phyloP scores from a whole-genome alignment of 2,329 filamentous ascomycete species.

The Hymenoscyphus fructigenus region DNA sequence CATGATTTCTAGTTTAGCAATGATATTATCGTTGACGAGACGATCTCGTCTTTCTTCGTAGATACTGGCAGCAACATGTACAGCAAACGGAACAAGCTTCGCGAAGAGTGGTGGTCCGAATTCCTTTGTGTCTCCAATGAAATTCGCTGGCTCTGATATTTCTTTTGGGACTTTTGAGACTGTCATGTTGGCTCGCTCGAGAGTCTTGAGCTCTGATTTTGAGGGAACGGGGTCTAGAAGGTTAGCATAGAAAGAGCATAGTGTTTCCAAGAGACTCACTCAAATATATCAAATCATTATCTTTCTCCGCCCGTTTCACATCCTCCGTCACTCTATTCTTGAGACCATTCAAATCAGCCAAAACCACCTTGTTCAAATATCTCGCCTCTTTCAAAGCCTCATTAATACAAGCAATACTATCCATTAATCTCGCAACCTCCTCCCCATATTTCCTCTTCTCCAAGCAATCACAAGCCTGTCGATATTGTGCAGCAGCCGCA shows the following conservation, averaged over 20 bases:
- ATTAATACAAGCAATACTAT: conserved; percentile 78
- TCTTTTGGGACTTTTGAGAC: conserved; percentile 75
- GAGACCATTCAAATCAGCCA: conserved; percentile 78
- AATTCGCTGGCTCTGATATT: conserved; percentile 74
- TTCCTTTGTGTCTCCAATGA: conserved; percentile 75
- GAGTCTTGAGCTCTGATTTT: conserved; percentile 80
- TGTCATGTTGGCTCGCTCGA: conserved; percentile 90
- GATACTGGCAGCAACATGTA: conserved; percentile 91
- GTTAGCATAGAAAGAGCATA: conserved; percentile 34
- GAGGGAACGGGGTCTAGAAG: conserved; percentile 69
- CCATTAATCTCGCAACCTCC: conserved; percentile 82
- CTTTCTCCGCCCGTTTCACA: conserved; percentile 87
- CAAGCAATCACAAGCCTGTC: conserved; percentile 84
- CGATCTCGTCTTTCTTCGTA: conserved; percentile 90
- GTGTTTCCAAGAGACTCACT: conserved; percentile 46
- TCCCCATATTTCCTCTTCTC: conserved; percentile 96
- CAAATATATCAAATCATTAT: conserved; percentile 95
- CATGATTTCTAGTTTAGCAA: conserved; percentile 78
- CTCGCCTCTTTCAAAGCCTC: conserved; percentile 83
- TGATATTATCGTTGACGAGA: conserved; percentile 84
- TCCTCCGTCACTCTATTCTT: conserved; percentile 84
- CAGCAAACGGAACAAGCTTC: conserved; percentile 90
- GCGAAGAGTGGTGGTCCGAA: conserved; percentile 85
- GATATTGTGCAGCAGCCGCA: conserved; percentile 89
- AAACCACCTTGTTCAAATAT: conserved; percentile 78